Evolutionary conservation across 257 asterid species (phyloP).

Genomic region (Jacaranda mimosifolia): DNA sequence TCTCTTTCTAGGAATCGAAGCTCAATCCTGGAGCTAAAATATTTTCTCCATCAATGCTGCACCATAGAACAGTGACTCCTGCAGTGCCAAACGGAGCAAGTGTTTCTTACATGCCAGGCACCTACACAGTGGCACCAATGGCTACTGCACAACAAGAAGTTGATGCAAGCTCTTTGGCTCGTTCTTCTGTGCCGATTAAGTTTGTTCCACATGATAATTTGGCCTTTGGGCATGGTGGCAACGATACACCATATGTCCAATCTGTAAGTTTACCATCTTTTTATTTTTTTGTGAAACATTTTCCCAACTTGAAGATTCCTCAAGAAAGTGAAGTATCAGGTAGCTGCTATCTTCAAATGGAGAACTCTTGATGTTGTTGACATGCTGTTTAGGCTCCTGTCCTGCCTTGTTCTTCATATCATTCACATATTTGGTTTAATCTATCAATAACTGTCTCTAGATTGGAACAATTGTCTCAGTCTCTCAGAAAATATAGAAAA

Average conservation of each 20-base stretch:
- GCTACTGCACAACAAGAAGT: conserved; percentile 61
- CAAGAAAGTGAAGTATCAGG: not conserved
- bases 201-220: conserved; percentile 53
- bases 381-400: not conserved
- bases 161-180: conserved; percentile 53
- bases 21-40: conserved; percentile 90
- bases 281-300: not conserved
- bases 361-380: conserved; percentile 19
- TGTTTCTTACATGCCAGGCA: conserved; percentile 52
- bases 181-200: conserved; percentile 63
- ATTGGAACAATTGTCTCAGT: conserved; percentile 11
- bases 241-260: conserved; percentile 58
- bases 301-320: conserved; percentile 38
- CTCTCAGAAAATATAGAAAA: not conserved
- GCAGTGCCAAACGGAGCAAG: conserved; percentile 52
- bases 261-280: conserved; percentile 56
- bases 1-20: conserved; percentile 69
- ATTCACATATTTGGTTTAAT: not conserved
- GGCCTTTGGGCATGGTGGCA: conserved; percentile 55
- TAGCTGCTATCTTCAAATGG: not conserved
- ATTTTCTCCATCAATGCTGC: conserved; percentile 71
- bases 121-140: conserved; percentile 49
- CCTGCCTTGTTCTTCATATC: conserved; percentile 17
- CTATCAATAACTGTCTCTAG: conserved; percentile 9
- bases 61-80: conserved; percentile 58